Percentiles rank a stretch among this genome's conserved stretches.
Evolutionary conservation across 2,329 filamentous ascomycete genomes (phyloP).

Genomic region (Tolypocladium ovalisporum): DNA sequence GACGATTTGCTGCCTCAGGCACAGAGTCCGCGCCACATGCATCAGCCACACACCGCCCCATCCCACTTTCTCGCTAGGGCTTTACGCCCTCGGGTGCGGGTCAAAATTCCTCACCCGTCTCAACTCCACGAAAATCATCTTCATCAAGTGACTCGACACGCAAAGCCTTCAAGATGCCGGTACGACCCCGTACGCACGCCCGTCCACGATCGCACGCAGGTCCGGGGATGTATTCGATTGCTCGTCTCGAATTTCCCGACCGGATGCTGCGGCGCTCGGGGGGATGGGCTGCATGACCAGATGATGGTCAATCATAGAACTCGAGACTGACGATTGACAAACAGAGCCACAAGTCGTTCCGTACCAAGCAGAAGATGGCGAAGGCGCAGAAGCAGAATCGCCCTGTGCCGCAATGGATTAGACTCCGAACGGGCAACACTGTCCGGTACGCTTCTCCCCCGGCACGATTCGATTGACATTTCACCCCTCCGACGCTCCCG

Average conservation of each 20-base stretch:
- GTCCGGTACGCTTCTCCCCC: conserved; percentile 67
- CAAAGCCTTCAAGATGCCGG: conserved; percentile 30
- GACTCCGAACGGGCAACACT: conserved; percentile 96
- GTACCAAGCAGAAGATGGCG: conserved; percentile 99
- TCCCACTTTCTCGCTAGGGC: conserved; percentile 19
- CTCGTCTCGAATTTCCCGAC: neutral
- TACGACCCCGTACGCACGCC: conserved; percentile 15
- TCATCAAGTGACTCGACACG: conserved; percentile 25
- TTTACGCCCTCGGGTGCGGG: conserved; percentile 24
- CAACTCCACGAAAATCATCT: conserved; percentile 19
- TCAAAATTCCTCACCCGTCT: conserved; percentile 21
- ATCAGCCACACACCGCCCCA: conserved; percentile 7
- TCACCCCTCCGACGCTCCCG: neutral
- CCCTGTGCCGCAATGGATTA: conserved; percentile 99
- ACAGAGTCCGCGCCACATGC: neutral
- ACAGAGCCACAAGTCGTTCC: conserved; percentile 99
- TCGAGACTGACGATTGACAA: conserved; percentile 3
- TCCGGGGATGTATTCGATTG: neutral
- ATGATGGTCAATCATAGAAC: neutral
- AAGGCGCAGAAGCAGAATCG: conserved; percentile 99
- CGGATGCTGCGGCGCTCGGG: neutral
- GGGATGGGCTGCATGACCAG: neutral
- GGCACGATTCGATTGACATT: neutral
- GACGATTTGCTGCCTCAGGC: conserved; percentile 7
- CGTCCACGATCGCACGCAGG: conserved; percentile 1